phyloP scores from a whole-genome alignment of 2,329 filamentous ascomycete species.

The Pyricularia sp. region DNA sequence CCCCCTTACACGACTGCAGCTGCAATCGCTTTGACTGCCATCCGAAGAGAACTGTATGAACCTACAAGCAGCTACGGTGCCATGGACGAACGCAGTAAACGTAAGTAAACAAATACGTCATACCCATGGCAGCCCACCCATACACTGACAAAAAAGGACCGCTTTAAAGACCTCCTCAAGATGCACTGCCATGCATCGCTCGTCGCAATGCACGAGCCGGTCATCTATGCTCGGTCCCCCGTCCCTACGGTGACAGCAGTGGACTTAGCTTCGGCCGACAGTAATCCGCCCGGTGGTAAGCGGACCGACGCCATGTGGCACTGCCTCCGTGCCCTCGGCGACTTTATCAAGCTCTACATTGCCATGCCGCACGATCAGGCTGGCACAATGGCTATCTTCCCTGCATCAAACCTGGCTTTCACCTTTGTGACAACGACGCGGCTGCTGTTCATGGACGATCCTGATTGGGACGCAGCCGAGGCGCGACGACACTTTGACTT shows the following conservation, averaged over 20 bases:
- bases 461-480: conserved; percentile 22
- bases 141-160: not conserved
- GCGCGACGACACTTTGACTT: conserved; percentile 22
- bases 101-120: not conserved
- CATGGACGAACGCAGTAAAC: not conserved
- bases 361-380: conserved; percentile 14
- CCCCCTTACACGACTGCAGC: conserved; percentile 13
- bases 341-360: conserved; percentile 15
- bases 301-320: conserved; percentile 23
- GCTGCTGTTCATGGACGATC: conserved; percentile 20
- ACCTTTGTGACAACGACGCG: conserved; percentile 20
- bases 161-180: conserved; percentile 14
- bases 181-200: conserved; percentile 19
- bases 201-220: conserved; percentile 25
- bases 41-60: conserved; percentile 20
- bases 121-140: not conserved
- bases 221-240: conserved; percentile 16
- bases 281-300: conserved; percentile 11
- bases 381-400: conserved; percentile 17
- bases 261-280: not conserved
- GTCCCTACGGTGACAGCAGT: not conserved
- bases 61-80: not conserved
- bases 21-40: conserved; percentile 20
- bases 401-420: conserved; percentile 19
- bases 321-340: conserved; percentile 17